Percentiles rank a stretch among this genome's conserved stretches.
phyloP scores from a whole-genome alignment of 228 moss, liverwort and hornwort genomes.

The Sphagnum magellanicum region DNA sequence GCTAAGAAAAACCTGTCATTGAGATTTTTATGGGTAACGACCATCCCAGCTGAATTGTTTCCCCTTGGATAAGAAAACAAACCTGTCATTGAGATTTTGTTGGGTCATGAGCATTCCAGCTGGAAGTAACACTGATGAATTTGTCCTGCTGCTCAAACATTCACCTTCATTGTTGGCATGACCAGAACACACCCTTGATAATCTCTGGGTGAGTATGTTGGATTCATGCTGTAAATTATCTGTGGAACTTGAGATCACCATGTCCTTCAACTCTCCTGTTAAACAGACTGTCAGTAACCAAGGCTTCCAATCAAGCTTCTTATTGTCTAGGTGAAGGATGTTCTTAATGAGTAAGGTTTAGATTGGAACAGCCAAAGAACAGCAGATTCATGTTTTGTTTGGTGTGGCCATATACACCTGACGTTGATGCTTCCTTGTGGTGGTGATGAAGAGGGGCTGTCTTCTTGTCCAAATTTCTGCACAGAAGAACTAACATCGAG shows the following conservation, averaged over 20 bases:
- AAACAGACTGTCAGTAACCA: background rate
- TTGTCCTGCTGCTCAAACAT: background rate
- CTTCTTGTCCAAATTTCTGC: constrained; percentile 8
- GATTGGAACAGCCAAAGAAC: too few species aligned
- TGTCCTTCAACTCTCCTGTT: constrained; percentile 4
- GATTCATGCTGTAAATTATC: background rate
- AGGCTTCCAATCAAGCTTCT: background rate
- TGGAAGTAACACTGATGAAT: background rate
- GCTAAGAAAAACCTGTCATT: too few species aligned
- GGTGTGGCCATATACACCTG: background rate
- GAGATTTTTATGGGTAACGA: too few species aligned
- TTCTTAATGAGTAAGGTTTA: too few species aligned
- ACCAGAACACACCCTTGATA: constrained; percentile 3
- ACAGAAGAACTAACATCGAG: background rate
- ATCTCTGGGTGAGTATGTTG: constrained; percentile 2
- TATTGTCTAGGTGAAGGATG: too few species aligned
- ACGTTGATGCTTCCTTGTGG: background rate
- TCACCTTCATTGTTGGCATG: constrained; percentile 1
- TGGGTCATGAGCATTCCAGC: background rate
- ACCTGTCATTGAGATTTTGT: constrained; percentile 8
- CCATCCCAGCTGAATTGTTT: too few species aligned
- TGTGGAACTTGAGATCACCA: background rate
- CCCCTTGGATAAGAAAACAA: background rate
- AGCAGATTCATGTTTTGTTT: too few species aligned
- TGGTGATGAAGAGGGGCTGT: constrained; percentile 3